Evolutionary conservation across 2,329 filamentous ascomycete genomes (phyloP).

Genomic region (Pyrenochaeta sp.): DNA sequence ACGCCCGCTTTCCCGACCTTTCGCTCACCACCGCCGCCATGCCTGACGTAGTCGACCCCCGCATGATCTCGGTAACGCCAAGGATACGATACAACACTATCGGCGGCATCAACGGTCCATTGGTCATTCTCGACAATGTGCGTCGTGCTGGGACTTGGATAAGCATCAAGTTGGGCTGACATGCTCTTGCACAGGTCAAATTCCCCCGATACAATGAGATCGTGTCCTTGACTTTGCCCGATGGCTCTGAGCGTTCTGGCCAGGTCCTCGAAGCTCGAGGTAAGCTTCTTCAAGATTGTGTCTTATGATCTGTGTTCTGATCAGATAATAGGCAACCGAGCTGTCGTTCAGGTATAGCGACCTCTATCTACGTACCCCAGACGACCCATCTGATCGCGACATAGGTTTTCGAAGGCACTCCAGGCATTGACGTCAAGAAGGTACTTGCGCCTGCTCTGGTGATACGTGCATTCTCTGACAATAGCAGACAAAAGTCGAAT

Average conservation of each 20-base stretch:
- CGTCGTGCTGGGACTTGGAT: constrained; percentile 43
- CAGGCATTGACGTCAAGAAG: constrained; percentile 98
- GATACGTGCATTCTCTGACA: constrained; percentile 30
- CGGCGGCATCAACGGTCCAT: constrained; percentile 94
- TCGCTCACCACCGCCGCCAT: constrained; percentile 42
- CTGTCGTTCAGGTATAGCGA: constrained; percentile 83
- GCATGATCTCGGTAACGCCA: constrained; percentile 68
- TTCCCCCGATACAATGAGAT: constrained; percentile 98
- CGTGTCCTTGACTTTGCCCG: constrained; percentile 91
- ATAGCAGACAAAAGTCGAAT: constrained; percentile 89
- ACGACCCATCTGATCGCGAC: constrained; percentile 27
- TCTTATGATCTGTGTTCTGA: constrained; percentile 21
- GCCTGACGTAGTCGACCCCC: constrained; percentile 53
- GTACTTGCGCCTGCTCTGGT: constrained; percentile 47
- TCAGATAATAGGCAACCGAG: constrained; percentile 74
- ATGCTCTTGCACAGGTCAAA: constrained; percentile 75
- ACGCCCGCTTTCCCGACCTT: constrained; percentile 15
- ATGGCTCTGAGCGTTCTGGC: constrained; percentile 91
- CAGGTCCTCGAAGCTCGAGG: constrained; percentile 98
- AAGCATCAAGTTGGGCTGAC: constrained; percentile 25
- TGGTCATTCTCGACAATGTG: constrained; percentile 97
- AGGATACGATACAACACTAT: constrained; percentile 97
- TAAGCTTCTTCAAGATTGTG: constrained; percentile 52
- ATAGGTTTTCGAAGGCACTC: constrained; percentile 95
- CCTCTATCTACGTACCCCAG: constrained; percentile 1